Evolutionary conservation across 2,329 filamentous ascomycete species (phyloP).

Genomic region (Pyricularia sp.): DNA sequence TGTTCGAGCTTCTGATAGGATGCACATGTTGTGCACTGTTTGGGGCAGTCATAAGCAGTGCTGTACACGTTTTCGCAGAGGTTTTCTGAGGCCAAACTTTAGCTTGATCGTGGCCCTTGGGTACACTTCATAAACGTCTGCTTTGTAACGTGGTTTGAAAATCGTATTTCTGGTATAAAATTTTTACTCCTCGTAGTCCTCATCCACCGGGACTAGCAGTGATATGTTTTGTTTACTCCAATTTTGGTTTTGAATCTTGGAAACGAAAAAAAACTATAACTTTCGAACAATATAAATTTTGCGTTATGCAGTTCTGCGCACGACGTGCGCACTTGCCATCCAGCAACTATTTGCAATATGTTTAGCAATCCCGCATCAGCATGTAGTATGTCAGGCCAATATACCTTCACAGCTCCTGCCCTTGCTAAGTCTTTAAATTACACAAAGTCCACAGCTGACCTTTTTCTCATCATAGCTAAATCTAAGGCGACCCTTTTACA

Average conservation of each 20-base stretch:
- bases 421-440: background rate
- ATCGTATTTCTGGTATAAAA: background rate
- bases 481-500: background rate
- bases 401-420: too few species aligned
- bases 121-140: background rate
- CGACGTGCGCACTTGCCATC: too few species aligned
- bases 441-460: background rate
- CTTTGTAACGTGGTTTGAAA: background rate
- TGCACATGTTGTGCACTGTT: background rate
- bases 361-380: too few species aligned
- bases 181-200: background rate
- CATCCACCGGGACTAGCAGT: background rate
- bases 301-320: too few species aligned
- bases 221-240: background rate
- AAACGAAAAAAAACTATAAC: background rate
- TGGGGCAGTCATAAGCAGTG: background rate
- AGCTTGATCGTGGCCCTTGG: background rate
- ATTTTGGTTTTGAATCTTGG: background rate
- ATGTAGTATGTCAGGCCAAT: too few species aligned
- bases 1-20: background rate
- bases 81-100: background rate
- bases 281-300: background rate
- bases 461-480: background rate
- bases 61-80: background rate
- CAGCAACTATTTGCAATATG: too few species aligned